Evolutionary conservation across 306 rosid genomes (phyloP), one percentile per base, ranked within the genome.

Genomic region (Trifolium fragiferum): DNA sequence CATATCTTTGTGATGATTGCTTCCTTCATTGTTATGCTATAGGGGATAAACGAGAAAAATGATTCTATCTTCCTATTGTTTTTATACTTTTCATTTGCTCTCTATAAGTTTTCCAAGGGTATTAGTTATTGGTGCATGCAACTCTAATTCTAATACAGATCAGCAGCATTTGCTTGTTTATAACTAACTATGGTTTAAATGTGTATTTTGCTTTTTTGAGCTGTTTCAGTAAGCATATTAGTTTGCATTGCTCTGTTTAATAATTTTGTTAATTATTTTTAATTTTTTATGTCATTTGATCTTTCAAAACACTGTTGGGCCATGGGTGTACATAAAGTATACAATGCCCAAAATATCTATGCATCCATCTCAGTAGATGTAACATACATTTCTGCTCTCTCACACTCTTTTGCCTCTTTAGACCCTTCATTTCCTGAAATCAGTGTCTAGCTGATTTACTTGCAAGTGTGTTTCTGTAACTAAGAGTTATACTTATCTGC

Each of bases 401-500:
- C 7, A 19, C 41, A 19, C 54, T 54, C 30, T 47, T 66, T 30
- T 32, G 25, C 32, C 30, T 65, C 71, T 50, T 27, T 20, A 54
- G 60, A 10, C 13, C 54, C 64, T 64, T 13, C 75, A 37, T 74
- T 74, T 60, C 74, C 44, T 41, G 44, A 37, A 30, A 55, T 68
- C 46, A 58, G 35, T 53, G 38, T 21, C 46, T 57, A 41, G 41
- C 62, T 49, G 23, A 41, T 74, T 78, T 76, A 74, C 66, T 64
- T 11, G 49, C 76, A 35, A 60, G n/a, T 27, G 7, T 33, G 25
- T 59, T 76, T 71, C 51, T 67, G 37, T 60, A 38, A 72, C 75
- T 33, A 35, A 71, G 83, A 71, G 58, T 78, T 78, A 20, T 77
- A 46, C 80, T 79, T 83, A 44, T 59, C 64, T 76, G 61, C 73